These are phyloP conservation scores for Gracilaria caudata DNA, from an alignment of 23 red algal species.

Conservation along the genomic window DNA sequence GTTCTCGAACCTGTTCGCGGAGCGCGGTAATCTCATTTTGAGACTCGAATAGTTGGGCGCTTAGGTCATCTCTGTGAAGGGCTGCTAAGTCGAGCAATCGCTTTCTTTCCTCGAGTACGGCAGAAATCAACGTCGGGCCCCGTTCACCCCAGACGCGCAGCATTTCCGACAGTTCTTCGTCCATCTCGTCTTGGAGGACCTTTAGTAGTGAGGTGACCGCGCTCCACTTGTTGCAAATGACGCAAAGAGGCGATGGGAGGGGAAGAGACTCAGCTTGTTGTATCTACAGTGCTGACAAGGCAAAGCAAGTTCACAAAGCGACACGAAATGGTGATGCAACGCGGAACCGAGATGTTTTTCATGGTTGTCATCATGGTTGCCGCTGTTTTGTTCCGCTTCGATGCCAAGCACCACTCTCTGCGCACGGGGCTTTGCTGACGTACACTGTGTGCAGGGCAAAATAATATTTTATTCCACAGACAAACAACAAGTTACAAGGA, in stretches of 20 bases:
- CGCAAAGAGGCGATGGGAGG: background rate
- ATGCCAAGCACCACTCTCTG: background rate
- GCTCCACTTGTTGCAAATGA: background rate
- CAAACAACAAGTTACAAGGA: too few species aligned
- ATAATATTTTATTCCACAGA: too few species aligned
- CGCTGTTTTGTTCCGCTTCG: background rate
- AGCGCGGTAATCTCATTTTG: slow-evolving; percentile 25
- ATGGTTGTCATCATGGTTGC: background rate
- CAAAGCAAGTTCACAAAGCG: background rate
- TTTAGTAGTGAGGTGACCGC: too few species aligned
- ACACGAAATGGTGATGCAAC: background rate
- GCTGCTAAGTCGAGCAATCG: slow-evolving; percentile 21
- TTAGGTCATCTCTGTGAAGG: slow-evolving; percentile 32
- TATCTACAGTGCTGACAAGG: background rate
- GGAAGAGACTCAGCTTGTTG: background rate
- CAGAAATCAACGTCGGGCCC: slow-evolving; percentile 30
- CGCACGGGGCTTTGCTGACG: too few species aligned
- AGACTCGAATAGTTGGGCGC: slow-evolving; percentile 21
- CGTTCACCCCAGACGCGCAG: slow-evolving; percentile 27
- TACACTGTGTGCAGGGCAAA: too few species aligned
- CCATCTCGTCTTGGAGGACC: too few species aligned
- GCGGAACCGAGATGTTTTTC: background rate
- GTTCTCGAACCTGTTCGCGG: slow-evolving; percentile 3
- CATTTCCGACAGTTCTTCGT: slow-evolving; percentile 38
- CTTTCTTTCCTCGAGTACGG: slow-evolving; percentile 23